Percentiles rank a stretch among this genome's conserved stretches.
Conservation (phyloP, 2,329 filamentous ascomycete genomes). For the Aaosphaeria arxii region DNA sequence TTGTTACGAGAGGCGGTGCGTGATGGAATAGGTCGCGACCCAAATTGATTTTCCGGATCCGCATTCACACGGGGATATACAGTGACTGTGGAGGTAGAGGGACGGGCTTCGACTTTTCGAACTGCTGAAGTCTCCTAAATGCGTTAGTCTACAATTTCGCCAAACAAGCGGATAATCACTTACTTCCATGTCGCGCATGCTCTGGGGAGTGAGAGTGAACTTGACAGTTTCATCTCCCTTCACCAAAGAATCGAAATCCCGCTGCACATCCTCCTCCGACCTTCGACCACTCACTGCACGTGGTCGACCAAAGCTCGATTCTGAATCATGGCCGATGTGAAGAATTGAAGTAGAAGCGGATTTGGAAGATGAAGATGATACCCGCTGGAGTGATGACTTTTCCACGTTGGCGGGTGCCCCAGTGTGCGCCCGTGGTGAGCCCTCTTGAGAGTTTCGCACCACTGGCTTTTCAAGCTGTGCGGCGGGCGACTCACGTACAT, state of each 20-base stretch:
- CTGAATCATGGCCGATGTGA: slow-evolving; percentile 32
- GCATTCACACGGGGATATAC: slow-evolving; percentile 31
- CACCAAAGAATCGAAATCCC: slow-evolving; percentile 48
- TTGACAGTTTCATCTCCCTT: slow-evolving; percentile 49
- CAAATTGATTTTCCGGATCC: slow-evolving; percentile 24
- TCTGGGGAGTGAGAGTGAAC: slow-evolving; percentile 49
- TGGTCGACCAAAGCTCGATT: slow-evolving; percentile 26
- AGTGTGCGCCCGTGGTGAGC: slow-evolving; percentile 17
- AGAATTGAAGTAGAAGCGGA: slow-evolving; percentile 29
- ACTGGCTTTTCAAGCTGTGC: slow-evolving; percentile 15
- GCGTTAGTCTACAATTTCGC: background rate
- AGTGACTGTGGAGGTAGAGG: slow-evolving; percentile 18
- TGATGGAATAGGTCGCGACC: slow-evolving; percentile 22
- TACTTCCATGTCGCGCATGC: slow-evolving; percentile 44
- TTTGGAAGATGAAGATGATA: slow-evolving; percentile 28
- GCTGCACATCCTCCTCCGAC: slow-evolving; percentile 38
- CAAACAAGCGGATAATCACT: slow-evolving; percentile 15
- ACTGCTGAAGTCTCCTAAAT: slow-evolving; percentile 17
- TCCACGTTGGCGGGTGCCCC: slow-evolving; percentile 19
- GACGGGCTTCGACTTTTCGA: slow-evolving; percentile 16
- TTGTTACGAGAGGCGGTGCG: slow-evolving; percentile 16
- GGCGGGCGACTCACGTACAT: slow-evolving; percentile 16
- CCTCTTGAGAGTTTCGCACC: slow-evolving; percentile 20
- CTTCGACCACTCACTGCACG: slow-evolving; percentile 27
- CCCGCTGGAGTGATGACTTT: slow-evolving; percentile 27